Base-by-base conservation (phyloP, 306 rosid species). In the Ammopiptanthus mongolicus region DNA sequence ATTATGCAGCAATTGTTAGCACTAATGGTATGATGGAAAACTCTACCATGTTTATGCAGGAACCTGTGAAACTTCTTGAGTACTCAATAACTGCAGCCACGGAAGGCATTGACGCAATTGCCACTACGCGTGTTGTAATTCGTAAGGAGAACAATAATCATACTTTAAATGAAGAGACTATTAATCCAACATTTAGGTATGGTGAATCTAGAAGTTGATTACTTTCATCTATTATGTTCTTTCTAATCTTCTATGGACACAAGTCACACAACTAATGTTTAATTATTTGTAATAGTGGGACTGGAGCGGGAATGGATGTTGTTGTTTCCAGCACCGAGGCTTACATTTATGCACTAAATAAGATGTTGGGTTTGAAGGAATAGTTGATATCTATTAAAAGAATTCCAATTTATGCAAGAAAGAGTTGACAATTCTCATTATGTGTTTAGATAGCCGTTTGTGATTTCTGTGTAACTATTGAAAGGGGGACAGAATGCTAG, bases 321-420 rank as follows among this genome's bases (percentile, higher is more conserved):
- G 89, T 90, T 52, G 93, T 88, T 14, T 88, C 91, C 50, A 90
- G 96, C 71, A 89, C 86, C 18, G 88, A 88, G 87, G 96, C 96
- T 29, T 90, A 84, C 51, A 6, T 86, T 55, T 85, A 86, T 21
- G 96, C 96, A 3, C 19, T 90, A 69, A 90, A 90, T 48, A 90
- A 90, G 84, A 86, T 90, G 91, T 48, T 84, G 33, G 88, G 88
- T 77, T 90, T 84, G 60, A 58, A 41, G 52, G 86, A 72, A 52
- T 80, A 42, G 46, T 46, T 8, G 46, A 46, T 25, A 9, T n/a
- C 80, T 1, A 68, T 61, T 8, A 56, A 70, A 71, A 80, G 50
- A 80, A 74, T 41, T 2, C 19, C 65, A 3, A 56, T 62, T 22
- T 77, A 80, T 13, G 82, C 80, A 6, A 78, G 3, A 4, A 9